Conservation (phyloP, 139 green algal species). For the Tetradesmus lagerheimii region DNA sequence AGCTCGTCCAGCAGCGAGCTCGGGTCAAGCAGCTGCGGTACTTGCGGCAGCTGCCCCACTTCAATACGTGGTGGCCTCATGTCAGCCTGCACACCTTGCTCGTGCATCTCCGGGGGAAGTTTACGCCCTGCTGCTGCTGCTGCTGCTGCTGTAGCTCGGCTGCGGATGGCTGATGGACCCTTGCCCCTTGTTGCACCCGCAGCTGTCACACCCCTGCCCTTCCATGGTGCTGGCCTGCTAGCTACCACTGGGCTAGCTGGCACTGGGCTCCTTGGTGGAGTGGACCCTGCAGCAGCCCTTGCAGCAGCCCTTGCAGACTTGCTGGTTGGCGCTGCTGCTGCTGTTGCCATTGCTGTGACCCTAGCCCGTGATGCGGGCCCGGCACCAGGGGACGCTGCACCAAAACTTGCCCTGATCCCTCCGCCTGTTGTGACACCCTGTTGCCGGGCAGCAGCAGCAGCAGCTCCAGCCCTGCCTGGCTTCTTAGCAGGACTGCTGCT, state of each 20-base stretch:
- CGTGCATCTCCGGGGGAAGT: not conserved
- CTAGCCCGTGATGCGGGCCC: not conserved
- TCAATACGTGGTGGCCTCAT: not conserved
- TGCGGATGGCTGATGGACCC: not conserved
- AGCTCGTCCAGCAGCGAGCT: conserved; percentile 6
- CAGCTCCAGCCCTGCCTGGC: conserved; percentile 7
- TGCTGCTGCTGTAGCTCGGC: not conserved
- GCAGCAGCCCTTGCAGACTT: conserved; percentile 1
- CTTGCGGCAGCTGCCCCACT: not conserved
- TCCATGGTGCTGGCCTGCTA: not conserved
- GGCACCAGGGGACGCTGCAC: not conserved
- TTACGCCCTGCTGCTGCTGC: not conserved
- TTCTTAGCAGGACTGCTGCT: not conserved
- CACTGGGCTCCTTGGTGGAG: not conserved
- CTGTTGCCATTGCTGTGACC: not conserved
- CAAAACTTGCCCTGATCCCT: not conserved
- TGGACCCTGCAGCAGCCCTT: not conserved
- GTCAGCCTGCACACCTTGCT: conserved; percentile 13
- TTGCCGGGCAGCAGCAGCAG: not conserved
- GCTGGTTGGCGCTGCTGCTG: conserved; percentile 4
- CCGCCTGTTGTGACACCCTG: not conserved
- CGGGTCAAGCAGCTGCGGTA: not conserved
- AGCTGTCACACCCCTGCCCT: too few relatives aligned
- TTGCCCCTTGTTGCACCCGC: not conserved
- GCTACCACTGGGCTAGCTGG: not conserved